Percentiles rank a stretch among this genome's conserved stretches.
These are phyloP conservation scores for Lachnellula subtilissima DNA, from an alignment of 2,329 filamentous ascomycete species.

Conservation along the genomic window DNA sequence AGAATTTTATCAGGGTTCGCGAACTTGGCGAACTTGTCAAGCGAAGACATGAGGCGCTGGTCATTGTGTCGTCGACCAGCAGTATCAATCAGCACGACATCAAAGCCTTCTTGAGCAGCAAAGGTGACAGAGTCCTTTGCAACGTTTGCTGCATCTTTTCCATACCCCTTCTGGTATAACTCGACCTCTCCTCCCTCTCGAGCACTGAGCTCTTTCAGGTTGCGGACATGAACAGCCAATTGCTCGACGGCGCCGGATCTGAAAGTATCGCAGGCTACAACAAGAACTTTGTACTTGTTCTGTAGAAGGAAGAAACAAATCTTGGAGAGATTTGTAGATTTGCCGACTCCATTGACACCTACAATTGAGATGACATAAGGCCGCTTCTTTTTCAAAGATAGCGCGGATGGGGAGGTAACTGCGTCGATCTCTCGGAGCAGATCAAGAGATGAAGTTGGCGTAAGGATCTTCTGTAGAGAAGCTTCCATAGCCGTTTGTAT, in stretches of 20 bases:
- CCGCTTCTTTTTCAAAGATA: constrained; percentile 59
- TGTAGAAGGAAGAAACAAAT: constrained; percentile 97
- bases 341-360: constrained; percentile 96
- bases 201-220: constrained; percentile 80
- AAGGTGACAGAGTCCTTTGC: constrained; percentile 88
- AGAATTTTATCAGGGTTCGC: constrained; percentile 97
- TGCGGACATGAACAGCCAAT: constrained; percentile 88
- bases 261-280: constrained; percentile 95
- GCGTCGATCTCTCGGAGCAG: constrained; percentile 88
- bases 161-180: constrained; percentile 94
- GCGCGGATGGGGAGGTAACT: constrained; percentile 61
- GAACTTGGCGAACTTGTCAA: constrained; percentile 97
- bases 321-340: constrained; percentile 95
- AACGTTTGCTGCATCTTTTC: constrained; percentile 93
- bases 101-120: constrained; percentile 69
- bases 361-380: constrained; percentile 98
- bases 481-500: constrained; percentile 86
- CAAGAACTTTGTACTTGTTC: constrained; percentile 92
- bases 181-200: constrained; percentile 83
- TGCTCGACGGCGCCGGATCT: constrained; percentile 96
- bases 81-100: constrained; percentile 96
- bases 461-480: constrained; percentile 90
- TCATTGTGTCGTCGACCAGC: constrained; percentile 95
- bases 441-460: constrained; percentile 89
- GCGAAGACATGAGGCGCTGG: constrained; percentile 86